Evolutionary conservation across 257 asterid species (phyloP).

Genomic region (Cruciata laevipes): DNA sequence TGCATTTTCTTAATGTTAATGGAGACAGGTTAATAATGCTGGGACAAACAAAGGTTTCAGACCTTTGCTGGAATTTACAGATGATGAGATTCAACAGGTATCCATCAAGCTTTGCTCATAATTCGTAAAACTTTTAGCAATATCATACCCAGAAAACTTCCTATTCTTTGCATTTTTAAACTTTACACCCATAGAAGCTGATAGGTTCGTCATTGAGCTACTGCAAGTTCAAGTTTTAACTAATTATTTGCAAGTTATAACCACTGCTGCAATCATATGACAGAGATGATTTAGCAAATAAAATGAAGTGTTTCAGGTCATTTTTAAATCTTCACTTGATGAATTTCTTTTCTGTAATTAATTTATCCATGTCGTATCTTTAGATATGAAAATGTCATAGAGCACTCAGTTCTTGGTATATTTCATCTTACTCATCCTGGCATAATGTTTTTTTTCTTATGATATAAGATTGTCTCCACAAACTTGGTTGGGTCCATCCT

Average conservation of each 20-base stretch:
- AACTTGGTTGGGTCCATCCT: conserved; percentile 90
- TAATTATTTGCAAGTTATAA: too few species aligned
- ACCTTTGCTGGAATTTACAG: conserved; percentile 78
- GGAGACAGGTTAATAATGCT: conserved; percentile 77
- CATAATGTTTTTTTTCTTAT: not conserved
- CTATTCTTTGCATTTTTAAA: not conserved
- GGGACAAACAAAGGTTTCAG: conserved; percentile 98
- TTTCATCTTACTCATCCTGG: not conserved
- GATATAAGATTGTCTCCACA: conserved; percentile 79
- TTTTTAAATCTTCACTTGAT: not conserved
- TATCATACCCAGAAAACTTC: not conserved
- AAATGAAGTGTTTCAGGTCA: not conserved
- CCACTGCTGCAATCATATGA: not conserved
- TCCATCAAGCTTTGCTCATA: conserved; percentile 4
- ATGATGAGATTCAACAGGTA: conserved; percentile 86
- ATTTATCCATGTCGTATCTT: not conserved
- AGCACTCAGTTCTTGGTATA: not conserved
- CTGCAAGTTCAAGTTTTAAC: not conserved
- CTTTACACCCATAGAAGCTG: not conserved
- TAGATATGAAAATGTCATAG: not conserved
- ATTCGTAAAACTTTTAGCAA: not conserved
- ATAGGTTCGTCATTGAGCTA: not conserved
- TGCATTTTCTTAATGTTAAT: not conserved
- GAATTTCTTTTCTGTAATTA: not conserved
- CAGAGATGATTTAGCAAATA: not conserved